Percentiles rank a stretch among this genome's conserved stretches.
Conservation (phyloP, 352 stramenopile species). For the Globisporangium emineosum region DNA sequence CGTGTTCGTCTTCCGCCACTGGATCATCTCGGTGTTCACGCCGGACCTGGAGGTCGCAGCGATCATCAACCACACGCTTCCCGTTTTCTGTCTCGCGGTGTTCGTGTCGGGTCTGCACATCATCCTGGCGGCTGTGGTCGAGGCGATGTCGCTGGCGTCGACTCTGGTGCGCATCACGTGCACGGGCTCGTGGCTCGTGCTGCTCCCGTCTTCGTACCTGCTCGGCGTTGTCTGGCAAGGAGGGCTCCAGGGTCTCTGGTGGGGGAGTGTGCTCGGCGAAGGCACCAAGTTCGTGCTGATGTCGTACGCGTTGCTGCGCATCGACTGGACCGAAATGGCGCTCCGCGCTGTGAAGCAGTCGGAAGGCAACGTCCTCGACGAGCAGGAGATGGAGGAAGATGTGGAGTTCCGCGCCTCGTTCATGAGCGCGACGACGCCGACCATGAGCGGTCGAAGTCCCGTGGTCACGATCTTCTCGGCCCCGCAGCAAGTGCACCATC, state of each 20-base stretch:
- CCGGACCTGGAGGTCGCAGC: constrained; percentile 45
- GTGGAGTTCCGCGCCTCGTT: constrained; percentile 56
- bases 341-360: constrained; percentile 59
- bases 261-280: constrained; percentile 68
- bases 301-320: constrained; percentile 44
- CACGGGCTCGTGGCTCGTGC: constrained; percentile 65
- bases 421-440: constrained; percentile 55
- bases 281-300: constrained; percentile 71
- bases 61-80: constrained; percentile 54
- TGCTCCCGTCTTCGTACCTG: constrained; percentile 58
- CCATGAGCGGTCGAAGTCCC: constrained; percentile 52
- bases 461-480: constrained; percentile 60
- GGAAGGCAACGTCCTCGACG: constrained; percentile 46
- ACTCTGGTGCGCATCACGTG: constrained; percentile 72
- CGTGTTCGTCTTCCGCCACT: constrained; percentile 44
- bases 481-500: constrained; percentile 44
- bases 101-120: constrained; percentile 78
- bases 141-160: constrained; percentile 75
- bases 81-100: constrained; percentile 68
- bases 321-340: constrained; percentile 75
- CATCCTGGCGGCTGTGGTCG: constrained; percentile 71
- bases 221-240: constrained; percentile 47
- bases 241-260: constrained; percentile 70
- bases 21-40: constrained; percentile 65
- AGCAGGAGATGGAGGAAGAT: constrained; percentile 61